Base-by-base conservation (phyloP, 257 asterid species). In the Cynanchum wilfordii region DNA sequence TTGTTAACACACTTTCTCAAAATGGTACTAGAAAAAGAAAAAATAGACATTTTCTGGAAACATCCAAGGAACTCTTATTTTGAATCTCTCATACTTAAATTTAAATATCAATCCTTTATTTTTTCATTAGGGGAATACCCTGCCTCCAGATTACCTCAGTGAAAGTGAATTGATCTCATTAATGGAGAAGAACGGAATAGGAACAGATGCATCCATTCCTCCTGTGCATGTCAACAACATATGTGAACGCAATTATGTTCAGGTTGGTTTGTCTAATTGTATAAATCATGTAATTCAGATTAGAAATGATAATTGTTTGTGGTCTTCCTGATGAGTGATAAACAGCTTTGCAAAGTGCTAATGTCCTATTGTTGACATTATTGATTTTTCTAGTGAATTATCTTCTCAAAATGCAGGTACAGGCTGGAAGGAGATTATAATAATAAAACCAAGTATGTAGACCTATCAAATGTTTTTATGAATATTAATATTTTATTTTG, bases 161-260 rank as follows among this genome's bases (percentile, higher is more conserved):
- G 98, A 92, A 84, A 92, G 96, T 82, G 98, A 92, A 71, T 86
- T 90, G 80, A 92, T 92, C 76, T 92, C 98, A n/a, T 76, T 90
- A 76, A 92, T 92, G 98, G 98, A 92, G 80, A 88, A 92, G 79
- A 49, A 92, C 73, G 98, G 96, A 69, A 92, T 92, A 70, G 98
- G 98, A 76, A 92, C 98, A n/a, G 98, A 92, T 78, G 96, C 96
- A 70, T 90, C 98, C 66, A 92, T 92, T 82, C 79, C n/a, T n/a
- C n/a, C 98, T 60, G 96, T 92, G 42, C 98, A 92, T 77, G 90
- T 92, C 75, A 92, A 90, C 89, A 90, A 92, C 88, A 92, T 92
- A 72, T 87, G 88, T 24, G 96, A 92, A 77, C 91, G 96, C 77
- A 92, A 92, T 82, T 92, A 89, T 72, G 98, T 90, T 59, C 96